A percentile compares a stretch with the other conserved stretches of the same genome.
These are phyloP conservation scores for Diaporthe capsici DNA, from an alignment of 2,329 filamentous ascomycete species.

Conservation along the genomic window DNA sequence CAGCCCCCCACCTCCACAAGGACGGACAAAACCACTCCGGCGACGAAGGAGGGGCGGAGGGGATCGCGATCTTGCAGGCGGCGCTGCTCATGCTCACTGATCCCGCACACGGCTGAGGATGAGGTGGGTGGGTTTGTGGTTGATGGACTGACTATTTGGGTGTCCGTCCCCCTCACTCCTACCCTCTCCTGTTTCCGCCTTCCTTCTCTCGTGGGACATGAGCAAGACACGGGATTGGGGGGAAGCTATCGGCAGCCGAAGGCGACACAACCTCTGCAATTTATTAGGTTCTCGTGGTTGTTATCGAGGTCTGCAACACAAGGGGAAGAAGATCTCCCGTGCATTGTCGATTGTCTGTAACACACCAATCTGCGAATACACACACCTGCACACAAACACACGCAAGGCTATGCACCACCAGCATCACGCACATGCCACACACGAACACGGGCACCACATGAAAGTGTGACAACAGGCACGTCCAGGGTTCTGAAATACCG, in stretches of 20 bases:
- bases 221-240: conserved; percentile 16
- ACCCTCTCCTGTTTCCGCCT: neutral
- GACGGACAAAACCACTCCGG: conserved; percentile 4
- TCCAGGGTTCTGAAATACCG: neutral
- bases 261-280: neutral
- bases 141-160: neutral
- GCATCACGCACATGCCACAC: neutral
- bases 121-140: neutral
- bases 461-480: neutral
- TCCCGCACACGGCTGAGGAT: conserved; percentile 2
- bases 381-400: neutral
- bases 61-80: conserved; percentile 22
- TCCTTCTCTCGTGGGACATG: conserved; percentile 3
- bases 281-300: neutral
- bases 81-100: neutral
- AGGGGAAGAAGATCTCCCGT: neutral
- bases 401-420: neutral
- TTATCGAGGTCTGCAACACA: conserved; percentile 3
- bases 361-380: conserved; percentile 3
- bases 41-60: neutral
- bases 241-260: neutral
- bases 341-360: conserved; percentile 11
- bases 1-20: neutral
- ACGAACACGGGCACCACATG: neutral
- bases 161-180: neutral